Evolutionary conservation across 352 stramenopile genomes (phyloP), one percentile per base, ranked within the genome.

Genomic region (Globisporangium radiosum): DNA sequence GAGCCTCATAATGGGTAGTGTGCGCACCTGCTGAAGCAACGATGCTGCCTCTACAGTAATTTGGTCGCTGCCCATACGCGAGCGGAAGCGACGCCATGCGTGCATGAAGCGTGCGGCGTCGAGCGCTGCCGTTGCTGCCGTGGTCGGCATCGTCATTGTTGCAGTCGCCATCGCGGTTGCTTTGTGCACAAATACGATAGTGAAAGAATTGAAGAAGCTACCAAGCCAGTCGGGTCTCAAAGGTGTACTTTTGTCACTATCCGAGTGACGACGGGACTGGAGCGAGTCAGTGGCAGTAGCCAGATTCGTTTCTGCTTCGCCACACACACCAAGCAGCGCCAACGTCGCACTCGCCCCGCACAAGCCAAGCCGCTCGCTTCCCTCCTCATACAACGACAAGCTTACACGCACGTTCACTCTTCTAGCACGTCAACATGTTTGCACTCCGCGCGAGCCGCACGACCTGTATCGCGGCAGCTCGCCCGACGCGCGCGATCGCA

Each of bases 81-180:
- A 63, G 8, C 70, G 63, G 37, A 70, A 81, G 47, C 81, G 72
- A 59, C 55, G 51, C 78, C 79, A 91, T 33, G 81, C 79, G 54
- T 59, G 63, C 55, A 89, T 52, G 59, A 91, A 89, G 52, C 81
- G 81, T 54, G 75, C 65, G 54, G 75, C 83, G 59, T 84, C 66
- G 9, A 87, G 47, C 13, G 43, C 15, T 39, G 36, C 45, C 15
- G 49, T 5, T 6, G 54, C 7, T 40, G 33, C 56, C 43, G 78
- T 65, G 37, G 33, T 15, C 39, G 19, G 15, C 52, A 47, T 58
- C 39, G 6, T 52, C 38, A 40, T 51, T 60, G 54, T 43, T 39
- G 40, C 37, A 48, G 47, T 40, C 54, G 8, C 11, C 47, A 62
- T 11, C 45, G 6, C 45, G 13, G 33, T 25, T 33, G 25, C 25